Base-by-base conservation (phyloP, 1,284 basidiomycete species). In the Pascua guehoae region DNA sequence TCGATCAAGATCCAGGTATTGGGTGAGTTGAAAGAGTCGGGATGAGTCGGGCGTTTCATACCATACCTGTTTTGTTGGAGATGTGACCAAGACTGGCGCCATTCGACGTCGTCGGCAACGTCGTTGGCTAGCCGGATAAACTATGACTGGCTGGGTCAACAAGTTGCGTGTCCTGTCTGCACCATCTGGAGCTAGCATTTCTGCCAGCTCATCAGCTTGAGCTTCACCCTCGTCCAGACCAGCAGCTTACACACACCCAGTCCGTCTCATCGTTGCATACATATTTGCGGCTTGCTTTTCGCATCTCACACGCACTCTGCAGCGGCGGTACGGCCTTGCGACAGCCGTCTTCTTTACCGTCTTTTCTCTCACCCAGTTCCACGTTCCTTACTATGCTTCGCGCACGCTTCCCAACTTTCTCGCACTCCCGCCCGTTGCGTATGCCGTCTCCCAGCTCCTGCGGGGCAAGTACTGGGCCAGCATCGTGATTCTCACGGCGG, bases 351-450 rank as follows among this genome's bases (percentile, higher is more conserved):
- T 86, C 65, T 92, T 88, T 71, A 73, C 84, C 1, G 57, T 91
- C 0, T 70, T 96, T 18, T 86, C 86, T 1, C 82, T 86, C 57
- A 84, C 85, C 0, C 92, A 96, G 72, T 98, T 97, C 71, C 95
- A 98, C 73, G 75, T 93, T 12, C 86, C 87, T 4, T 99, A 92
- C 75, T 98, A 92, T 87, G 88, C 91, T 77, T 86, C 91, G 4
- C 80, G 95, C 47, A 96, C 95, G 0, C 78, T 97, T 14, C 94
- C 95, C 0, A 99, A 99, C 74, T 94, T 93, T 84, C 85, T 93
- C 61, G 92, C 92, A 4, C 79, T 95, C 16, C 81, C 88, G 10
- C 84, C 86, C 51, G 65, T 65, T 50, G 53, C 66, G 43, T 51
- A 66, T 32, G 53, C 61, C 45, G 52, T 70, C 41, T 64, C 69